Evolutionary conservation across 129 eudicot genomes (phyloP), one percentile per base, ranked within the genome.

Genomic region (Cynara cardunculus): DNA sequence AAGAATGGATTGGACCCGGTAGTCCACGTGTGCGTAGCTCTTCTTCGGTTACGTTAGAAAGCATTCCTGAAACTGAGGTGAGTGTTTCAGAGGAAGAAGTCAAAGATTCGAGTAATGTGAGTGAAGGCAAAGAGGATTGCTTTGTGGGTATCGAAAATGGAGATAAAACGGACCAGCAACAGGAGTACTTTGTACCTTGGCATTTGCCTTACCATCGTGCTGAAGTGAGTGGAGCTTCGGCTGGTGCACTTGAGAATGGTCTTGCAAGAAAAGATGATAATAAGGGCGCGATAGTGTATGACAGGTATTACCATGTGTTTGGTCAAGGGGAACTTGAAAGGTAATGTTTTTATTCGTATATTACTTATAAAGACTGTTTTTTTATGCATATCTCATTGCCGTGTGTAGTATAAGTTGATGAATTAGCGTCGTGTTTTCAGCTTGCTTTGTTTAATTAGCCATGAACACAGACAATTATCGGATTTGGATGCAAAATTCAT

Each of bases 291-390:
- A 93, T 95, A 5, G 99, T 92, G 67, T 95, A 95, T 72, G 89
- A 92, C 81, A 84, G 99, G 86, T 95, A 95, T 84, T 95, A 95
- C 82, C 99, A 95, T 88, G 99, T 95, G 71, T 90, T 95, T 76
- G 87, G 99, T 74, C 90, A 92, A 87, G 99, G 99, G 76, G 99
- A 95, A 87, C 99, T 95, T 65, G 99, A 95, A 87, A 95, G 96
- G 99, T 95, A 81, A 71, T 72, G 62, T 28, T 44, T 44, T 78
- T 4, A 24, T 74, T 59, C 3, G 53, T 46, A 27, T 14, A 6
- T 64, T 56, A 7, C 10, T 61, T 56, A n/a, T 56, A n/a, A 18
- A 34, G 18, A 18, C 56, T 75, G 46, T 22, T 61, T 7, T 64
- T 27, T 69, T 27, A 44, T 16, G 4, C 39, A 37, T 64, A 44